phyloP scores from a whole-genome alignment of 75 land plant species.

The Azolla pinnata region DNA sequence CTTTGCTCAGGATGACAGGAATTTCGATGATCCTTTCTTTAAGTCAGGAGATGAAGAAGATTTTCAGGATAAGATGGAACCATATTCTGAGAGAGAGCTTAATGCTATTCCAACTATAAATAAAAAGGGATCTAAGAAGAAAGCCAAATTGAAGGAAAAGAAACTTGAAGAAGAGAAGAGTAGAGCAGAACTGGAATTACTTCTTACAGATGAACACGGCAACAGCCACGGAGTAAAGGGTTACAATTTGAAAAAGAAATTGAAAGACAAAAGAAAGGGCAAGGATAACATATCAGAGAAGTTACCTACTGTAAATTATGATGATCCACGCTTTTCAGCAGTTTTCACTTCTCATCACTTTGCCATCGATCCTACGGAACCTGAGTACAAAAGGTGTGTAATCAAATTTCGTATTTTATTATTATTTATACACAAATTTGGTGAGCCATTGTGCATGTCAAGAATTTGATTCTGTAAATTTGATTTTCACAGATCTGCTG shows the following conservation, averaged over 20 bases:
- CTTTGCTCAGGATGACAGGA: conserved; percentile 44
- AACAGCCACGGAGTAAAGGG: conserved; percentile 38
- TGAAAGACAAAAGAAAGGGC: conserved; percentile 49
- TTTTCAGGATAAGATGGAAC: conserved; percentile 3
- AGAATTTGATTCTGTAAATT: too few relatives aligned
- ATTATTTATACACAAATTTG: neutral
- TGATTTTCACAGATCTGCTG: conserved; percentile 41
- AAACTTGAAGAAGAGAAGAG: conserved; percentile 56
- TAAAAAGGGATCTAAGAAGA: conserved; percentile 14
- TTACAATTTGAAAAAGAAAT: conserved; percentile 55
- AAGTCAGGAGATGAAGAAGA: conserved; percentile 12
- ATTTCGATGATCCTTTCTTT: conserved; percentile 34
- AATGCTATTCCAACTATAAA: conserved; percentile 2
- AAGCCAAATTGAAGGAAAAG: conserved; percentile 5
- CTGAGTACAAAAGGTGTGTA: conserved; percentile 74
- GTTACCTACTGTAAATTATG: conserved; percentile 42
- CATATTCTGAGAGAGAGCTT: neutral
- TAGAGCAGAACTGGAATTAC: conserved; percentile 71
- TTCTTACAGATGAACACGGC: conserved; percentile 63
- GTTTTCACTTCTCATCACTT: conserved; percentile 53
- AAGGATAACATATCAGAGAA: conserved; percentile 37
- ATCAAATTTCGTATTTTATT: neutral
- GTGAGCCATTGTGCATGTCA: too few relatives aligned
- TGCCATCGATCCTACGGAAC: conserved; percentile 86
- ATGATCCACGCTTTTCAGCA: conserved; percentile 68